Base-by-base conservation (phyloP, 108 stramenopile species). In the Fragilariopsis cylindrus region DNA sequence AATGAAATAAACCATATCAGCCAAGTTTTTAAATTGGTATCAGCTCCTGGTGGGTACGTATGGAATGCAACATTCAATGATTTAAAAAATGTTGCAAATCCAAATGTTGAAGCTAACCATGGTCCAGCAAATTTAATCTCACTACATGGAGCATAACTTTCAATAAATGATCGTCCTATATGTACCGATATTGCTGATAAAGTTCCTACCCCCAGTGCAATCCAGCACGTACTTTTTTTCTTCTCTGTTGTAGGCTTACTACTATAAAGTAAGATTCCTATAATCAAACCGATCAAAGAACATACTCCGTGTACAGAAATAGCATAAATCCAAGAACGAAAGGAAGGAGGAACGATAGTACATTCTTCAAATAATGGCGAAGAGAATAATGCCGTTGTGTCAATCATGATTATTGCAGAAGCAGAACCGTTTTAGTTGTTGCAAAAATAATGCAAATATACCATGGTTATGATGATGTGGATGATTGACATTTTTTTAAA, bases 41-140 rank as follows among this genome's bases (percentile, higher is more conserved):
- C 78, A 6, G 72, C 74, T 40, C 75, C 82, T 49, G 45, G 0
- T 3, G 82, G 82, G 56, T 70, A 71, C 46, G 66, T 48, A 11
- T 71, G 48, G 55, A 54, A 82, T 2, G 66, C 73, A 43, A 74
- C 73, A 49, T 65, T 68, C 47, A 73, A 42, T 6, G 65, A 60
- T 48, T 83, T 83, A 45, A 83, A 79, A 48, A 75, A 73, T 3
- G 73, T 65, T 12, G 63, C 49, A 60, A 79, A 75, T 47, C 78
- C 82, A 62, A 83, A 74, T 1, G 77, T 70, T 19, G 71, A 50
- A 12, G 63, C 44, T 42, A 83, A 21, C 56, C 79, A 75, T 4
- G 60, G 50, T 2, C 49, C 74, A 45, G 79, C 74, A 63, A 74
- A 83, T n/a, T 12, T n/a, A 4, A 69, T 45, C 49, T 63, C 62